Evolutionary conservation across 805 yeast genomes (phyloP).

Genomic region (Ogataea paradorogensis): DNA sequence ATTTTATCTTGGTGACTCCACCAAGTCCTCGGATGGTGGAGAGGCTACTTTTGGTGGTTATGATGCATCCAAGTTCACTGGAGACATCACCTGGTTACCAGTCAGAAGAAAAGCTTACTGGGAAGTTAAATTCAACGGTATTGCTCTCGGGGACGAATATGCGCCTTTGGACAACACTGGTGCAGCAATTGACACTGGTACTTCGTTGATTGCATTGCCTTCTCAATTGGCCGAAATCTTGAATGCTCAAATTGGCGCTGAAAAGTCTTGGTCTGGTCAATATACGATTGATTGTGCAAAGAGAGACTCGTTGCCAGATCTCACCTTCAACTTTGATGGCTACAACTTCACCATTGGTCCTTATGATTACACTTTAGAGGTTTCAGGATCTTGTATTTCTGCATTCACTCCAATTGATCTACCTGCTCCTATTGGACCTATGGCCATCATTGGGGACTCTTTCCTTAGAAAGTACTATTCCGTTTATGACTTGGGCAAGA

Average conservation of each 20-base stretch:
- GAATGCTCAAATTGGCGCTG: slow-evolving; percentile 95
- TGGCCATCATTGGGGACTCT: slow-evolving; percentile 96
- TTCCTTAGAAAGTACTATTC: slow-evolving; percentile 95
- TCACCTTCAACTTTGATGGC: slow-evolving; percentile 87
- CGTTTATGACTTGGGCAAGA: slow-evolving; percentile 82
- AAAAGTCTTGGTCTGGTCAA: slow-evolving; percentile 97
- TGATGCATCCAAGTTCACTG: slow-evolving; percentile 71
- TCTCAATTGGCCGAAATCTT: slow-evolving; percentile 93
- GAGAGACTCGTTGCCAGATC: slow-evolving; percentile 83
- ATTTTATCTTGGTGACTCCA: slow-evolving; percentile 81
- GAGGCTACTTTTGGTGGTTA: slow-evolving; percentile 94
- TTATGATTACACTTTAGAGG: slow-evolving; percentile 90
- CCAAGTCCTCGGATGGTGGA: slow-evolving; percentile 73
- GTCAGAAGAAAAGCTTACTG: slow-evolving; percentile 99
- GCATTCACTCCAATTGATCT: slow-evolving; percentile 97
- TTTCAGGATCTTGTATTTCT: slow-evolving; percentile 92
- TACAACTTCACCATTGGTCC: slow-evolving; percentile 88
- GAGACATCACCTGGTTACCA: slow-evolving; percentile 92
- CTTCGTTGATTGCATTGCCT: slow-evolving; percentile 93
- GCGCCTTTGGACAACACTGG: slow-evolving; percentile 82
- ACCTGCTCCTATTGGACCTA: slow-evolving; percentile 95
- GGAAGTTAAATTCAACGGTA: slow-evolving; percentile 93
- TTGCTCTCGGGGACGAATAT: slow-evolving; percentile 88
- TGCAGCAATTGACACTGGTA: slow-evolving; percentile 98
- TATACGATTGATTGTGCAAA: slow-evolving; percentile 87